phyloP scores from a whole-genome alignment of 2,329 filamentous ascomycete genomes.

The Phialophora tarda region DNA sequence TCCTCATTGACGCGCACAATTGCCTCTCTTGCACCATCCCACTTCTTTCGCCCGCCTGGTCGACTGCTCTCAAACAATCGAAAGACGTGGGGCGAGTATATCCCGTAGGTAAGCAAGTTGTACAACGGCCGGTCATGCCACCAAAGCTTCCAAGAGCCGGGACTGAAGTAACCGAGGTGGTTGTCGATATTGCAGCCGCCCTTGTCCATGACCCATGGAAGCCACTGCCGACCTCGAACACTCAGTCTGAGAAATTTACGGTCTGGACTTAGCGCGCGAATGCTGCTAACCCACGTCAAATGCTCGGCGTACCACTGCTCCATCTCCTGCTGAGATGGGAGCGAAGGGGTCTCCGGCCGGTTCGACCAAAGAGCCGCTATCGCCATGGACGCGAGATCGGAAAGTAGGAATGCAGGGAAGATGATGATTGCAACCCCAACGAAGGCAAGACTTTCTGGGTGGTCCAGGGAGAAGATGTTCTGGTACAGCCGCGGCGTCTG shows the following conservation, averaged over 20 bases:
- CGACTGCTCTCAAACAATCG: conserved; percentile 46
- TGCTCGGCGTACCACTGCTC: conserved; percentile 32
- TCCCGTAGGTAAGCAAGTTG: conserved; percentile 43
- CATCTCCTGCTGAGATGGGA: conserved; percentile 40
- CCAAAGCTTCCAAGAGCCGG: conserved; percentile 47
- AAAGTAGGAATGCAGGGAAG: conserved; percentile 39
- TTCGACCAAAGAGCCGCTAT: conserved; percentile 45
- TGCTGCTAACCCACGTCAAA: conserved; percentile 34
- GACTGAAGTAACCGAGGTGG: conserved; percentile 43
- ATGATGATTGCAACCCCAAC: conserved; percentile 40
- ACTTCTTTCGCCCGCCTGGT: conserved; percentile 39
- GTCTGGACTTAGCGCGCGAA: conserved; percentile 27
- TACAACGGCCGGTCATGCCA: conserved; percentile 44
- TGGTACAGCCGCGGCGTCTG: conserved; percentile 42
- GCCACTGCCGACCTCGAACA: conserved; percentile 35
- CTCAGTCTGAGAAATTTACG: conserved; percentile 28
- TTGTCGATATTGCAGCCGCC: conserved; percentile 44
- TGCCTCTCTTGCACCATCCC: conserved; percentile 42
- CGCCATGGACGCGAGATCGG: conserved; percentile 43
- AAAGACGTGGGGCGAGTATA: conserved; percentile 45
- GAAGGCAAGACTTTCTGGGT: conserved; percentile 44
- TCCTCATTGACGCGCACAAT: conserved; percentile 40
- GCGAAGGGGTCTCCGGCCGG: conserved; percentile 37
- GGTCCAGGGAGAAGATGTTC: conserved; percentile 43
- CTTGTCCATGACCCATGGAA: conserved; percentile 43